phyloP scores from a whole-genome alignment of 371 early-diverging fungal genomes.

The Amoeboradix gromovi region DNA sequence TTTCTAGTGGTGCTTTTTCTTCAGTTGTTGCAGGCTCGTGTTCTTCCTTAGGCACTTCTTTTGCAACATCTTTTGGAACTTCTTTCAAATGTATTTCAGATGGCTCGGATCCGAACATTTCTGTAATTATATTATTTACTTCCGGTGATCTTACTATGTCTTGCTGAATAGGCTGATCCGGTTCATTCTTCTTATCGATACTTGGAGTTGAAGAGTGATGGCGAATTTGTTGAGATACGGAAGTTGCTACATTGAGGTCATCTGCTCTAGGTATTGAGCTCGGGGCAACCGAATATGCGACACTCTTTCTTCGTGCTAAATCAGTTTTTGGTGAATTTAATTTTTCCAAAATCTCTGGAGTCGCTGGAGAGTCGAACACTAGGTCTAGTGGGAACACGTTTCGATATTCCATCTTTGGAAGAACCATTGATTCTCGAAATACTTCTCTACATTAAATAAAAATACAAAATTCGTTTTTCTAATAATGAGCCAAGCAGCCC shows the following conservation, averaged over 20 bases:
- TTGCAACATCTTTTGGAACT: background rate
- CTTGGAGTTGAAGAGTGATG: background rate
- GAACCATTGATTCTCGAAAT: background rate
- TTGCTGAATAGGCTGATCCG: background rate
- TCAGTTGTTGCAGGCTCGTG: background rate
- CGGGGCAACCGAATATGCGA: background rate
- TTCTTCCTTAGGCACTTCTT: background rate
- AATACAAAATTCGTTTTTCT: background rate
- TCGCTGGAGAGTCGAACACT: background rate
- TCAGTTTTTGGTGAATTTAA: background rate
- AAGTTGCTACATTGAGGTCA: background rate
- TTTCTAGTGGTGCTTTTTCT: background rate
- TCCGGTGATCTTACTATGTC: background rate
- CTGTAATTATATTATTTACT: background rate
- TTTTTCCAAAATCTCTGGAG: background rate
- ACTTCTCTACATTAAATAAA: background rate
- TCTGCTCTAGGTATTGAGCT: background rate
- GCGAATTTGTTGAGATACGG: background rate
- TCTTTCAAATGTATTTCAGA: no score
- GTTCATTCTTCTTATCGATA: background rate
- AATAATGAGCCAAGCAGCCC: background rate
- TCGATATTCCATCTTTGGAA: background rate
- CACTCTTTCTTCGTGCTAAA: background rate
- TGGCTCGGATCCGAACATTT: background rate
- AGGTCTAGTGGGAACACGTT: background rate